phyloP scores from a whole-genome alignment of 2,329 filamentous ascomycete genomes.

The Xylaria sp. region DNA sequence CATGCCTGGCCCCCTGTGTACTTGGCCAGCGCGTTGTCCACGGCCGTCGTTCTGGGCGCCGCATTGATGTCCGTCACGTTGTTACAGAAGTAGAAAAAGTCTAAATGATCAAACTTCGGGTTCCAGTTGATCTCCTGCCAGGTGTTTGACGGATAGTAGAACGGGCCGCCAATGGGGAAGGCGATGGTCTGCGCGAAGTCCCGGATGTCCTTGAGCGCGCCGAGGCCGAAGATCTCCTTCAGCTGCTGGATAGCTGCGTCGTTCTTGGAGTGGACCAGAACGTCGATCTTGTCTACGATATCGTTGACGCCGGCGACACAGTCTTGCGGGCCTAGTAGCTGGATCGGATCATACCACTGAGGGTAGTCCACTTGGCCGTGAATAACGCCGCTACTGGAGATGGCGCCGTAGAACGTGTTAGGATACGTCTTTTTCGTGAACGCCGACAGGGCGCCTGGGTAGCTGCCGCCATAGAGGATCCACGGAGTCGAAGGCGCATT shows the following conservation, averaged over 20 bases:
- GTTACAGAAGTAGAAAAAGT: constrained; percentile 64
- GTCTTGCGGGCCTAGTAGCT: constrained; percentile 60
- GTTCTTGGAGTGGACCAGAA: constrained; percentile 56
- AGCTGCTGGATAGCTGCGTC: constrained; percentile 56
- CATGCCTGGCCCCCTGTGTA: constrained; percentile 62
- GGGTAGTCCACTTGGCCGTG: constrained; percentile 58
- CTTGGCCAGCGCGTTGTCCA: constrained; percentile 59
- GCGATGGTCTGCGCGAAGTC: constrained; percentile 63
- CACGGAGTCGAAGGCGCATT: constrained; percentile 57
- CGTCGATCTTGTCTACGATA: constrained; percentile 62
- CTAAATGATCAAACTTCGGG: constrained; percentile 51
- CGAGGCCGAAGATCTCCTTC: constrained; percentile 61
- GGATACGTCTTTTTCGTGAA: constrained; percentile 60
- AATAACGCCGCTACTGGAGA: constrained; percentile 59
- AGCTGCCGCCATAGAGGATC: constrained; percentile 49
- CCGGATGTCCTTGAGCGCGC: constrained; percentile 54
- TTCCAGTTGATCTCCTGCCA: constrained; percentile 67
- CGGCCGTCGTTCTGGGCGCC: constrained; percentile 55
- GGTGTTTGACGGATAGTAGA: constrained; percentile 61
- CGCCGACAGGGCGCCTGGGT: constrained; percentile 48
- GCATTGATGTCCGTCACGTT: constrained; percentile 61
- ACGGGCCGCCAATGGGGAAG: constrained; percentile 46
- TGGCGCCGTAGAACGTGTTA: constrained; percentile 59
- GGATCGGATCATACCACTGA: constrained; percentile 62
- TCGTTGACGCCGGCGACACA: constrained; percentile 60